Base-by-base conservation (phyloP, 495 filamentous ascomycete species). In the Podospora didyma region DNA sequence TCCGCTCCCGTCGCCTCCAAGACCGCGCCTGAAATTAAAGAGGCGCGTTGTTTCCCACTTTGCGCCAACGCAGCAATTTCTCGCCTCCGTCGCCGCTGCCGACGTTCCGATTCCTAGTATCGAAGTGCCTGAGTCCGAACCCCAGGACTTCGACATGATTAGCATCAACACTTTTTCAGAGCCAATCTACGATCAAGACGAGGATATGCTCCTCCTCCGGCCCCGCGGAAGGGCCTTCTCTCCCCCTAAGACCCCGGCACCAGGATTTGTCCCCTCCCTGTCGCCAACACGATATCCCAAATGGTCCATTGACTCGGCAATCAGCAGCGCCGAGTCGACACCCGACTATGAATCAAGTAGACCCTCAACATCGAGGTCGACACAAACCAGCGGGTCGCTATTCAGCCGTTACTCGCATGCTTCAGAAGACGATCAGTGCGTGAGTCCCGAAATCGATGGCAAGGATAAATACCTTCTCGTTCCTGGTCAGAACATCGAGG, bases 81-180 rank as follows among this genome's bases (percentile, higher is more conserved):
- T 83, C 3, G 79, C 78, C 9, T 82, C 79, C 3, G 79, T 83
- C 37, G 80, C 77, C 44, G 79, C 80, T 34, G 80, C 79, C 53
- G 77, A 80, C 63, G 65, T 79, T n/a, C 76, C 79, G 28, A 75
- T 82, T 26, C 79, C 79, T 20, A 80, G 78, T 55, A 80, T 83
- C 23, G 79, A 82, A 61, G 66, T 73, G 54, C 66, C 67, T 12
- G 62, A 69, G 24, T 41, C 64, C 1, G 62, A 59, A 12, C 23
- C 62, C 20, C 55, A 66, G 37, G 75, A 75, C 57, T 65, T 60
- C 24, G 69, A 72, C 28, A 78, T 73, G 69, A 50, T 57, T 35
- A 55, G 54, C 7, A 46, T 50, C 12, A 47, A 62, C 34, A 54
- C 64, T 9, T 63, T 72, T 41, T 62, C 69, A 2, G 54, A 62